Evolutionary conservation across 495 filamentous ascomycete genomes (phyloP).

Genomic region (Penicillium goetzii): DNA sequence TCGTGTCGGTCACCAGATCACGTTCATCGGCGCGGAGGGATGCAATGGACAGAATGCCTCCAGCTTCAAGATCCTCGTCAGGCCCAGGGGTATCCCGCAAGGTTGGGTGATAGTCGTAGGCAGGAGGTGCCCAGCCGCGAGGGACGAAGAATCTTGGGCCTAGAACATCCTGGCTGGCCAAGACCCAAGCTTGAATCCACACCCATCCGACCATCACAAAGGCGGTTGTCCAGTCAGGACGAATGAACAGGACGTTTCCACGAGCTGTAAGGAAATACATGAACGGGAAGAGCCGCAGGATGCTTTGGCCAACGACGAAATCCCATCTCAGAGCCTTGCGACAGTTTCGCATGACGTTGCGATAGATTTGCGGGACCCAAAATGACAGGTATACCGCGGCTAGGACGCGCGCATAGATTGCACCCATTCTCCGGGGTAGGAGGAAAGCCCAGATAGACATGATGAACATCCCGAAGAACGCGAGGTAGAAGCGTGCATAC

Average conservation of each 20-base stretch:
- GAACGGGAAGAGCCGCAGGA: constrained; percentile 75
- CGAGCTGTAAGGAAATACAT: constrained; percentile 75
- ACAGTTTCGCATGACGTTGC: constrained; percentile 89
- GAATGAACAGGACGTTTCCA: constrained; percentile 80
- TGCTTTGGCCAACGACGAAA: constrained; percentile 82
- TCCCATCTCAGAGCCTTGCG: constrained; percentile 85
- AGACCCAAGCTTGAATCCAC: constrained; percentile 84
- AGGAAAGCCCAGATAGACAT: constrained; percentile 74
- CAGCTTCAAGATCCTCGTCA: constrained; percentile 71
- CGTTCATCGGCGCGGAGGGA: constrained; percentile 50
- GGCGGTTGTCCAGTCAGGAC: constrained; percentile 66
- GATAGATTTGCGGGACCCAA: constrained; percentile 88
- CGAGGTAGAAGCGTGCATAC: constrained; percentile 76
- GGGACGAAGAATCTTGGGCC: constrained; percentile 80
- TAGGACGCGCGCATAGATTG: constrained; percentile 69
- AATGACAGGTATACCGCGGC: constrained; percentile 80
- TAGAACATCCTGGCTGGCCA: constrained; percentile 80
- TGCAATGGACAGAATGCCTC: constrained; percentile 72
- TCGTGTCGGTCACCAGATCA: constrained; percentile 42
- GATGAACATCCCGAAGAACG: constrained; percentile 71
- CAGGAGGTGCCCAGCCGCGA: constrained; percentile 72
- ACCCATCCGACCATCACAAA: constrained; percentile 73
- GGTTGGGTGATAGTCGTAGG: constrained; percentile 94
- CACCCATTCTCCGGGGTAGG: constrained; percentile 71
- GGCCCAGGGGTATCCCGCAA: constrained; percentile 63